Evolutionary conservation across 2,329 filamentous ascomycete genomes (phyloP).

Genomic region (Aspergillus pseudoviridinutans): DNA sequence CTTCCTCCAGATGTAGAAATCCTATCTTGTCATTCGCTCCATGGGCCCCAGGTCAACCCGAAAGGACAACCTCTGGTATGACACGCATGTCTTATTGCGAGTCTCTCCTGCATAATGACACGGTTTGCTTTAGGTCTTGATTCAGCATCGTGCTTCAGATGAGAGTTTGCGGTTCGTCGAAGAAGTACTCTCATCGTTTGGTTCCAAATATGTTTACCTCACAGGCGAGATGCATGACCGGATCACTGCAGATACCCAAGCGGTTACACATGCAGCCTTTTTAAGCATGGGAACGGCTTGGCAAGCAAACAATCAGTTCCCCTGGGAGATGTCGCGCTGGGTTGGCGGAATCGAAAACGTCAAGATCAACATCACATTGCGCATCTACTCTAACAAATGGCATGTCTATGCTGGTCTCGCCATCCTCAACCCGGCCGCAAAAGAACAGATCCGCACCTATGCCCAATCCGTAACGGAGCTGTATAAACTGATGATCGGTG

Average conservation of each 20-base stretch:
- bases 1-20: slow-evolving; percentile 87
- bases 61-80: slow-evolving; percentile 81
- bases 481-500: slow-evolving; percentile 94
- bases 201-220: slow-evolving; percentile 82
- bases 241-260: slow-evolving; percentile 97
- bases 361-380: slow-evolving; percentile 96
- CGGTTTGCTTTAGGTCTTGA: slow-evolving; percentile 57
- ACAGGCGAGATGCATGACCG: slow-evolving; percentile 85
- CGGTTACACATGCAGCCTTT: slow-evolving; percentile 95
- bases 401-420: slow-evolving; percentile 97
- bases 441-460: slow-evolving; percentile 90
- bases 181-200: slow-evolving; percentile 73
- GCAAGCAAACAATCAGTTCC: slow-evolving; percentile 92
- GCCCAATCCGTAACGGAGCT: slow-evolving; percentile 87
- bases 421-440: slow-evolving; percentile 90
- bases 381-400: slow-evolving; percentile 99
- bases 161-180: slow-evolving; percentile 75
- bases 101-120: slow-evolving; percentile 12
- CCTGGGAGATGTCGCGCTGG: slow-evolving; percentile 95
- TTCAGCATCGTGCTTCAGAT: slow-evolving; percentile 84
- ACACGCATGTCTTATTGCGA: slow-evolving; percentile 10
- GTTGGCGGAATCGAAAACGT: slow-evolving; percentile 97
- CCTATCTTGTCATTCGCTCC: slow-evolving; percentile 91
- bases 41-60: slow-evolving; percentile 85
- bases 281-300: slow-evolving; percentile 97